Conservation (phyloP, 768 basidiomycete genomes). For the Trametes sanguinea region DNA sequence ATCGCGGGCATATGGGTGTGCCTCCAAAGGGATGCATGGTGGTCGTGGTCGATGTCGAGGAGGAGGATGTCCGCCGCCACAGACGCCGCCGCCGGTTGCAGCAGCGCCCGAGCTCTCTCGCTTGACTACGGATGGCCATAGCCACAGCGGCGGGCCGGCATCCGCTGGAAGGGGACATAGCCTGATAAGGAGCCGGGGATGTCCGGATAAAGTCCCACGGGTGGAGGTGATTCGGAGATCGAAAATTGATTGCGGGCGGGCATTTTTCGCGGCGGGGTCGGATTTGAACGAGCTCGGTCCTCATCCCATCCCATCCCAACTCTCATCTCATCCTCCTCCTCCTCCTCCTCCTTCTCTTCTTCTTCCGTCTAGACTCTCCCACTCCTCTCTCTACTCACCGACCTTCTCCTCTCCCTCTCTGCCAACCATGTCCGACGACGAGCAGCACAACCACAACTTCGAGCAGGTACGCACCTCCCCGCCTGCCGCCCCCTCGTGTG, state of each 20-base stretch:
- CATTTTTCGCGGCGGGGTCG: conserved; percentile 19
- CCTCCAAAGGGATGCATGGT: conserved; percentile 76
- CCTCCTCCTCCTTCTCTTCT: conserved; percentile 18
- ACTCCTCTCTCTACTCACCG: conserved; percentile 24
- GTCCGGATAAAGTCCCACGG: conserved; percentile 28
- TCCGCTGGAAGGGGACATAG: background rate
- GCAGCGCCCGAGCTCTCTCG: background rate
- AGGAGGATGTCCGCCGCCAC: background rate
- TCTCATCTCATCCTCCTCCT: conserved; percentile 11
- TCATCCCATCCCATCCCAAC: background rate
- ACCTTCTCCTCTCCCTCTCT: conserved; percentile 31
- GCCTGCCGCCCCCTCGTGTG: conserved; percentile 5
- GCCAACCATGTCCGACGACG: conserved; percentile 83
- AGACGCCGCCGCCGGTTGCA: background rate
- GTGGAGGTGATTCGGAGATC: conserved; percentile 41
- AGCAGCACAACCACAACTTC: conserved; percentile 82
- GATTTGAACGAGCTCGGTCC: background rate
- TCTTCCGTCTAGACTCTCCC: conserved; percentile 21
- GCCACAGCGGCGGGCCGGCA: background rate
- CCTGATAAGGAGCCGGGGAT: conserved; percentile 22
- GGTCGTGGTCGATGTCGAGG: background rate
- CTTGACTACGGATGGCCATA: too few species aligned
- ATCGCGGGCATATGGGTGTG: conserved; percentile 71
- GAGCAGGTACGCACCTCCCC: conserved; percentile 59
- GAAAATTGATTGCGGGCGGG: conserved; percentile 34